A percentile compares a stretch with the other conserved stretches of the same genome.
These are phyloP conservation scores for Fusarium liriodendri DNA, from an alignment of 2,329 filamentous ascomycete species.

Conservation along the genomic window DNA sequence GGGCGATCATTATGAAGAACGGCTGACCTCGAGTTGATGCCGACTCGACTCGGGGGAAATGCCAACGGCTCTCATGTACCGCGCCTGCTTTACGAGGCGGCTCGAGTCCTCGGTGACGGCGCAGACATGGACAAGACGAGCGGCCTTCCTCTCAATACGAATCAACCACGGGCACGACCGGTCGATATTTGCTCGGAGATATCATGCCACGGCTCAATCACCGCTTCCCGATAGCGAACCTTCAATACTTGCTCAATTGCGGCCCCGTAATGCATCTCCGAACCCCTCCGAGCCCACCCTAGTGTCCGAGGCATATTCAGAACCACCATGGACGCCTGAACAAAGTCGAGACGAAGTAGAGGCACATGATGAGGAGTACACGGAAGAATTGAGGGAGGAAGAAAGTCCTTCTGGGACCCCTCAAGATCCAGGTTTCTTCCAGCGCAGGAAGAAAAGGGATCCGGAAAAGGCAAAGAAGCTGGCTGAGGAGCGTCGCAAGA, in stretches of 20 bases:
- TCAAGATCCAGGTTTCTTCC: not conserved
- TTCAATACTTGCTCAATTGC: slow-evolving; percentile 35
- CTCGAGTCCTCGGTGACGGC: slow-evolving; percentile 30
- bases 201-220: slow-evolving; percentile 13
- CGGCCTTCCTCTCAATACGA: slow-evolving; percentile 26
- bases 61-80: slow-evolving; percentile 39
- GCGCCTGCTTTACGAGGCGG: slow-evolving; percentile 38
- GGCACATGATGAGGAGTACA: not conserved
- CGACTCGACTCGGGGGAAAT: slow-evolving; percentile 41
- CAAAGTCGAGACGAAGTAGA: not conserved
- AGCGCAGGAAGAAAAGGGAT: not conserved
- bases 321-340: not conserved
- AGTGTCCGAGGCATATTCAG: not conserved
- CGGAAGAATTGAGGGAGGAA: not conserved
- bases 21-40: slow-evolving; percentile 29
- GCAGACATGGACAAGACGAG: slow-evolving; percentile 30
- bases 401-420: not conserved
- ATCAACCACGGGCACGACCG: not conserved
- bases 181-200: slow-evolving; percentile 18
- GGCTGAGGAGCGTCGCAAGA: slow-evolving; percentile 6
- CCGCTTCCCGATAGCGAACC: slow-evolving; percentile 3
- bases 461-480: slow-evolving; percentile 3
- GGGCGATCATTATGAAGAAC: slow-evolving; percentile 36
- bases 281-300: slow-evolving; percentile 10
- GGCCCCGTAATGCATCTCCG: slow-evolving; percentile 8